phyloP scores from a whole-genome alignment of 495 filamentous ascomycete species.

The Aspergillus bertholletiae region DNA sequence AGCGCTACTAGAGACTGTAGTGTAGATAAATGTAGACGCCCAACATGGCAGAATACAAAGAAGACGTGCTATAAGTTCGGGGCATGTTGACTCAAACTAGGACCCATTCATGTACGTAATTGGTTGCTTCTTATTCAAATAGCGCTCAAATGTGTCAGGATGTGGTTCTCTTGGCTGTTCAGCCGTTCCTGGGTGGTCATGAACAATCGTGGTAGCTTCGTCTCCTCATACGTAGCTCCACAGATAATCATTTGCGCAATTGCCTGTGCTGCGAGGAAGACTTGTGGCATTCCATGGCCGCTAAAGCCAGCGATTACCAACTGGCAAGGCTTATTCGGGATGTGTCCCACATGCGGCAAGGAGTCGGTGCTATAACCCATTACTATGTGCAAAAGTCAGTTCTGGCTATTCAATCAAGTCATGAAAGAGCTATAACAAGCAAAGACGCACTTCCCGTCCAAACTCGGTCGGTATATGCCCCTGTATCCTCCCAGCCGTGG shows the following conservation, averaged over 20 bases:
- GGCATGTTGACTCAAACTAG: background rate
- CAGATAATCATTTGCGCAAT: constrained; percentile 40
- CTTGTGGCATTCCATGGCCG: constrained; percentile 50
- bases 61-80: background rate
- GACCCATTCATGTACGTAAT: background rate
- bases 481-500: constrained; percentile 45
- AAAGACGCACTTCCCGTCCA: constrained; percentile 50
- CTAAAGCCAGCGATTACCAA: constrained; percentile 47
- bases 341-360: constrained; percentile 41
- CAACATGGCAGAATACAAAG: no score
- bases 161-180: constrained; percentile 18
- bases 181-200: constrained; percentile 32
- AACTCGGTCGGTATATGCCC: constrained; percentile 38
- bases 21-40: no score
- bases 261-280: constrained; percentile 42
- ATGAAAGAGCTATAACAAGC: background rate
- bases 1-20: no score
- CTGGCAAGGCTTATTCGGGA: constrained; percentile 39
- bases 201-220: constrained; percentile 37
- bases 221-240: constrained; percentile 30
- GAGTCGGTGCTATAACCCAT: constrained; percentile 41
- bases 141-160: constrained; percentile 5
- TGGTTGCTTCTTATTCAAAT: background rate
- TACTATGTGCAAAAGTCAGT: constrained; percentile 17
- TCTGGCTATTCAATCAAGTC: no score